phyloP scores from a whole-genome alignment of 164 flowering plant genomes.

The Tetrastigma voinierianum region DNA sequence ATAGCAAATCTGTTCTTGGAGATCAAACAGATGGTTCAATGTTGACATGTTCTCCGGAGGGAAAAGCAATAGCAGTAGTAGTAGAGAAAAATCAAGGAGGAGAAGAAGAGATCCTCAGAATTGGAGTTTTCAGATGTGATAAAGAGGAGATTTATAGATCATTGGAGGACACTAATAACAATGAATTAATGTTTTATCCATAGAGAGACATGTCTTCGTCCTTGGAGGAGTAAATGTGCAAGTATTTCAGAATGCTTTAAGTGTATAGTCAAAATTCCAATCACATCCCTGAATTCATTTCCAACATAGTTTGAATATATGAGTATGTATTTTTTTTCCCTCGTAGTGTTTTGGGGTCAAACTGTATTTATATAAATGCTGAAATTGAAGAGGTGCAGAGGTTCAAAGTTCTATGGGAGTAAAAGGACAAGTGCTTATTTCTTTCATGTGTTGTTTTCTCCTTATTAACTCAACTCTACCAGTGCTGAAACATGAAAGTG shows the following conservation, averaged over 20 bases:
- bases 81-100: neutral
- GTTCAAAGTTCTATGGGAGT: slow-evolving; percentile 27
- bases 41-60: slow-evolving; percentile 47
- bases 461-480: slow-evolving; percentile 25
- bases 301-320: neutral
- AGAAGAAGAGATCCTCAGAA: neutral
- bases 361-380: no score
- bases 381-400: slow-evolving; percentile 12
- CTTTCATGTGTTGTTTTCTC: slow-evolving; percentile 59
- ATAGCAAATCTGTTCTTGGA: slow-evolving; percentile 78
- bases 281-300: neutral
- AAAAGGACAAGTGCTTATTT: slow-evolving; percentile 34
- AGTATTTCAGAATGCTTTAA: slow-evolving; percentile 1
- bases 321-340: no score
- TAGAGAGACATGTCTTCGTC: neutral
- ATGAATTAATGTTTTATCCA: neutral
- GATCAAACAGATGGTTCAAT: slow-evolving; percentile 54
- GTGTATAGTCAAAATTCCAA: neutral
- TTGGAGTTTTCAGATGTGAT: neutral
- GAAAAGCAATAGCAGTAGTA: neutral
- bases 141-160: slow-evolving; percentile 13
- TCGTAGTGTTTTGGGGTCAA: no score
- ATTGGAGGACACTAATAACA: neutral
- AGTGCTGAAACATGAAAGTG: slow-evolving; percentile 28
- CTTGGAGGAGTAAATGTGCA: neutral